Evolutionary conservation across 1,139 yeast genomes (phyloP), one percentile per base, ranked within the genome.

Genomic region (Geotrichum aggregatum): DNA sequence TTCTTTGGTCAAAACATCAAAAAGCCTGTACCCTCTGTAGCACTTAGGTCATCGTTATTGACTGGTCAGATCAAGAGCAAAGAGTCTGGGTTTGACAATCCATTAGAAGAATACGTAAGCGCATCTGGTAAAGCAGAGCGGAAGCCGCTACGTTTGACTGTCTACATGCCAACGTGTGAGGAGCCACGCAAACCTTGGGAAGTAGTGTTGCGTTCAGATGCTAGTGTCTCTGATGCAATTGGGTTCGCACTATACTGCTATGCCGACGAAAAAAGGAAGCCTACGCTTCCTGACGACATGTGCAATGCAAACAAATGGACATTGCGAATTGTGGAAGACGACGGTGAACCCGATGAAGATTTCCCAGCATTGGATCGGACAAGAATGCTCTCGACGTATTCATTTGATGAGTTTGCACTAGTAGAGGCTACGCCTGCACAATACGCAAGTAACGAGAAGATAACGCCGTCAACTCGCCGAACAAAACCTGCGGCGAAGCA

Each of bases 331-430:
- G 75, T 72, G 1, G 77, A 74, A 50, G 77, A 74, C 14, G 77
- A 74, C 52, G 77, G 77, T 24, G 75, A 71, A 54, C 73, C 75
- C 1, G 77, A 74, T 52, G 74, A 71, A 36, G 77, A 74, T 54
- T 74, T 74, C 52, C 77, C 77, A 1, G 76, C 77, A 0, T 59
- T 74, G 30, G 77, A 74, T 49, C 61, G 77, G 21, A 64, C 68
- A 3, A 56, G 77, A 22, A 63, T 67, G 19, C 63, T 74, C 8
- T 67, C 72, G 10, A 71, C 74, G 3, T 74, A 71, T 55, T 66
- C 72, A 8, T 73, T 71, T 52, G 77, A 74, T 49, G 77, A 74
- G 56, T 71, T 74, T 62, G 77, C 77, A 6, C 58, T 74, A 35
- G 76, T 73, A 1, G 61, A 60, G 47, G 76, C 76, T 1, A 64